Base-by-base conservation (phyloP, 73 alveolate genomes). In the Diophrys appendiculata region DNA sequence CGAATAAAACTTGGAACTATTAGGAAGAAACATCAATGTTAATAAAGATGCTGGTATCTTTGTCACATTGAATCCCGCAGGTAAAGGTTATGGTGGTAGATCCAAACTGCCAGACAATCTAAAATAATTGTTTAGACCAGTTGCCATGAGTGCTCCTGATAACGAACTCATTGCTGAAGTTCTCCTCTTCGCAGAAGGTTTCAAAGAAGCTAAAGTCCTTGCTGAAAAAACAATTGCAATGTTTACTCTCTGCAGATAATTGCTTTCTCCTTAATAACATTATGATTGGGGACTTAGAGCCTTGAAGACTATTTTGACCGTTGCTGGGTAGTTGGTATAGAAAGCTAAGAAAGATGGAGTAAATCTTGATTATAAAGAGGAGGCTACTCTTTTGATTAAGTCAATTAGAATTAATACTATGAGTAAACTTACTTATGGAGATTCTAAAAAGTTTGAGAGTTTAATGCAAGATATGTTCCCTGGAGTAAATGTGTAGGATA, bases 281-380 rank as follows among this genome's bases (percentile, higher is more conserved):
- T 98, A 98, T 88, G 99, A 98, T 89, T 98, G 99, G 99, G 99
- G 99, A 32, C 95, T 98, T 24, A 95, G 99, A 86, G 99, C 99
- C 29, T 88, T 98, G 31, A 98, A 98, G 91, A 98, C 99, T 0
- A 98, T 98, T 68, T 88, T 98, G 69, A 98, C 99, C 14, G 96
- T 98, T 68, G 99, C 99, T 1, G 99, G 99, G 11, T 96, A 98
- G 72, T 95, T 97, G 67, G 92, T 97, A 52, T 99, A 98, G 82
- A 90, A 85, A 72, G 99, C 95, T 80, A 88, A 92, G 52, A 86
- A 91, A 78, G 94, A 93, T 88, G 97, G 99, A 72, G 80, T 76
- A 69, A 72, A 77, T 5, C 92, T 93, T 3, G 56, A 85, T 33
- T 91, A 90, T 83, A 95, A 89, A 78, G 86, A 83, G 72, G 98